Conservation (phyloP, 2,329 filamentous ascomycete genomes). For the Diaporthe caulivora region DNA sequence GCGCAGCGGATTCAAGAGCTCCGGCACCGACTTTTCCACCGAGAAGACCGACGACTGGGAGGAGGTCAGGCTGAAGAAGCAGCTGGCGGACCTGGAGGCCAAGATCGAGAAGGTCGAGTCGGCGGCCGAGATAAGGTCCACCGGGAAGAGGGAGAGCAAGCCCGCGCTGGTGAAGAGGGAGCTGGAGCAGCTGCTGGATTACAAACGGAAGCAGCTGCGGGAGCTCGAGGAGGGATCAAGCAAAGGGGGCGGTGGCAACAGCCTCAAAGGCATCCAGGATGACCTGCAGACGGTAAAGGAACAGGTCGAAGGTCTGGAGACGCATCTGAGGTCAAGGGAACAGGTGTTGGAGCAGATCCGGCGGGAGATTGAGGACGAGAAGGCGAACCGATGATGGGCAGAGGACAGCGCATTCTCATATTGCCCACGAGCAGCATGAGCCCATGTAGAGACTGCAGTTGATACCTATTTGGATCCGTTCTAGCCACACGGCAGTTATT, state of each 20-base stretch:
- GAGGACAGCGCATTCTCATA: background rate
- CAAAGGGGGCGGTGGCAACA: slow-evolving; percentile 77
- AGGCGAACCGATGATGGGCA: slow-evolving; percentile 61
- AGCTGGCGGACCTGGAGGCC: slow-evolving; percentile 88
- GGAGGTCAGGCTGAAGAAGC: slow-evolving; percentile 93
- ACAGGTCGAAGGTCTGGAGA: slow-evolving; percentile 91
- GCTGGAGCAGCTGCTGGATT: slow-evolving; percentile 92
- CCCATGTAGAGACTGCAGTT: slow-evolving; percentile 19
- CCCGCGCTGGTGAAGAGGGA: slow-evolving; percentile 95
- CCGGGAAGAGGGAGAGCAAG: slow-evolving; percentile 79
- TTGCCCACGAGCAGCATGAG: background rate
- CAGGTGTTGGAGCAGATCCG: slow-evolving; percentile 81
- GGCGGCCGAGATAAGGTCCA: slow-evolving; percentile 73
- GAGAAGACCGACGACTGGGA: slow-evolving; percentile 97
- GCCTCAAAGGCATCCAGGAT: slow-evolving; percentile 82
- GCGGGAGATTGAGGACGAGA: slow-evolving; percentile 89
- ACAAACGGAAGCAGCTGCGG: slow-evolving; percentile 85
- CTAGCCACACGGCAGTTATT: slow-evolving; percentile 15
- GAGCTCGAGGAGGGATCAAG: slow-evolving; percentile 80
- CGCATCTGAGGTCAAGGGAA: slow-evolving; percentile 82
- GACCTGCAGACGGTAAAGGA: slow-evolving; percentile 93
- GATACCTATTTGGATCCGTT: slow-evolving; percentile 1
- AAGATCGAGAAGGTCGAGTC: slow-evolving; percentile 88
- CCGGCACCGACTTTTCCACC: slow-evolving; percentile 90
- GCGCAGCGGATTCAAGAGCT: slow-evolving; percentile 81